Evolutionary conservation across 352 stramenopile species (phyloP).

Genomic region (Phytophthora colocasiae): DNA sequence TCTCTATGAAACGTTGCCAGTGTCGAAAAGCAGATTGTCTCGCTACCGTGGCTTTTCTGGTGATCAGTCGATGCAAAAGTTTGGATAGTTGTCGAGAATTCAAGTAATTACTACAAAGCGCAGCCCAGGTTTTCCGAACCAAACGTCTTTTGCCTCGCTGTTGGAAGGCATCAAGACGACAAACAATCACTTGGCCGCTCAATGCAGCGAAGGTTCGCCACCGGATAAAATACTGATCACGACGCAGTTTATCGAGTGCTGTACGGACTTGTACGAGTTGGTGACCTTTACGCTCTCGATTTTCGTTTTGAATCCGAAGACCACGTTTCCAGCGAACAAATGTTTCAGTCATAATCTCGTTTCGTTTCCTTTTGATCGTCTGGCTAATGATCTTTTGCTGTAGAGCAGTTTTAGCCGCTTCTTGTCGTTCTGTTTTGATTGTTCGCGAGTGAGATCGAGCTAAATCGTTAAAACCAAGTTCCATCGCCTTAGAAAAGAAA

Average conservation of each 20-base stretch:
- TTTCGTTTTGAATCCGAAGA: constrained; percentile 58
- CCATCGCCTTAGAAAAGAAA: constrained; percentile 26
- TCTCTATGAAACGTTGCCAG: constrained; percentile 22
- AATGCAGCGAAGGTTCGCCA: constrained; percentile 43
- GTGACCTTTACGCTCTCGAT: constrained; percentile 38
- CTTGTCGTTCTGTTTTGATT: constrained; percentile 18
- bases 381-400: constrained; percentile 74
- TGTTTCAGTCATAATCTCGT: constrained; percentile 43
- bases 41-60: constrained; percentile 3
- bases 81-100: constrained; percentile 4
- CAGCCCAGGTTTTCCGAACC: constrained; percentile 32
- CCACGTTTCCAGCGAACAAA: constrained; percentile 67
- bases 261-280: constrained; percentile 31
- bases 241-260: constrained; percentile 36
- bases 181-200: constrained; percentile 43
- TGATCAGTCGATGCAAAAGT: constrained; percentile 18
- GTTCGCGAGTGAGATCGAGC: constrained; percentile 20
- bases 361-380: constrained; percentile 48
- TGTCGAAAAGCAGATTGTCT: constrained; percentile 21
- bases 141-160: constrained; percentile 29
- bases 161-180: constrained; percentile 59
- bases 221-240: constrained; percentile 42
- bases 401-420: constrained; percentile 36
- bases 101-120: constrained; percentile 6
- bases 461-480: constrained; percentile 21